Evolutionary conservation across 345 rosid genomes (phyloP).

Genomic region (Hypericum androsaemum): DNA sequence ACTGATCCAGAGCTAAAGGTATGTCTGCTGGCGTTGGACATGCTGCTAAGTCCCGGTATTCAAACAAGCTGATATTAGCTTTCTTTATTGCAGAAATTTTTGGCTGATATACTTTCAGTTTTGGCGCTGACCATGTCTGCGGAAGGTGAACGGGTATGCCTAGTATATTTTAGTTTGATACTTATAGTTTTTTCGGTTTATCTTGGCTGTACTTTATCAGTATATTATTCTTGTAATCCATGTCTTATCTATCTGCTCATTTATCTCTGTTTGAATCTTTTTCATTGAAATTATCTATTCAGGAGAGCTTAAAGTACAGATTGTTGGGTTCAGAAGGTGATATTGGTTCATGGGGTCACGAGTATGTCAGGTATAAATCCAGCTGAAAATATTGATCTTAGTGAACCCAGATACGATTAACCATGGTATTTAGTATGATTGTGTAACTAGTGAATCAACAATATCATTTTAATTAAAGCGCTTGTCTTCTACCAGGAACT

Average conservation of each 20-base stretch:
- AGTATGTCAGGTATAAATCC: slow-evolving; percentile 62
- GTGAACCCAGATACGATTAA: no score
- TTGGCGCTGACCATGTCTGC: slow-evolving; percentile 95
- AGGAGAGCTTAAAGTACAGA: slow-evolving; percentile 90
- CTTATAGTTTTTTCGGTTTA: no score
- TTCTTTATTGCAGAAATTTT: slow-evolving; percentile 49
- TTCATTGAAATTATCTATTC: slow-evolving; percentile 14
- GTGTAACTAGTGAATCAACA: not conserved
- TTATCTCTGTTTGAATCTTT: not conserved
- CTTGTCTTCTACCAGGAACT: slow-evolving; percentile 39
- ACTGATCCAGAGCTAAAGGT: slow-evolving; percentile 67
- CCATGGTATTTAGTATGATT: not conserved
- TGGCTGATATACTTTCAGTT: slow-evolving; percentile 88
- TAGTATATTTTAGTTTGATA: not conserved
- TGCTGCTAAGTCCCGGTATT: not conserved
- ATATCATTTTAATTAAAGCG: not conserved
- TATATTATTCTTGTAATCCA: no score
- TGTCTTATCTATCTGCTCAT: no score
- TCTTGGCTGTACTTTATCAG: no score
- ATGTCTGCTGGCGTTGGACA: not conserved
- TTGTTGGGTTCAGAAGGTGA: slow-evolving; percentile 82
- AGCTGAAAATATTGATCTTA: no score
- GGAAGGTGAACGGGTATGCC: slow-evolving; percentile 83
- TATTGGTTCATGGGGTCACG: slow-evolving; percentile 97
- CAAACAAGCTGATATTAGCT: not conserved